These are phyloP conservation scores for Rosa multiflora DNA, from an alignment of 306 rosid species.

Conservation along the genomic window DNA sequence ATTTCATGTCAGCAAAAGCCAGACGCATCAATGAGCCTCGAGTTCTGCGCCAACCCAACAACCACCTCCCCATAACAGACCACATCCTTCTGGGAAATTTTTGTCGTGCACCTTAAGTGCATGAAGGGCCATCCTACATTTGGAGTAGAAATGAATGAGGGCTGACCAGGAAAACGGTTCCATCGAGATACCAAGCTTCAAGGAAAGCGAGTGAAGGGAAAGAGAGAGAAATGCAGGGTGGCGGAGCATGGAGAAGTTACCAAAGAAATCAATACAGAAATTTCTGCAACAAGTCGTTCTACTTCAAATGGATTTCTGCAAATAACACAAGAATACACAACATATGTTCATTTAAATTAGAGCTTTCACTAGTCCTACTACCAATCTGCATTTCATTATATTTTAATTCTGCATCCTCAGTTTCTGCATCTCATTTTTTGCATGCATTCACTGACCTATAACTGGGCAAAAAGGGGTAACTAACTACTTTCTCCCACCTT, in stretches of 20 bases:
- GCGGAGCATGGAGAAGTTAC: constrained; percentile 62
- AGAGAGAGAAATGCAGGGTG: constrained; percentile 55
- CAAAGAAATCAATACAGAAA: no score
- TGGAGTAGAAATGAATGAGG: constrained; percentile 56
- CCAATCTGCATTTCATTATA: no score
- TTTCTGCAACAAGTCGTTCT: no score
- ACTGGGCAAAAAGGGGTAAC: no score
- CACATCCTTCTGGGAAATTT: constrained; percentile 46
- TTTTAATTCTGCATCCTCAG: no score
- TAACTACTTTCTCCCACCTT: background rate
- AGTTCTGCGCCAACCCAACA: constrained; percentile 74
- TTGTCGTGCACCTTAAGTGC: constrained; percentile 65
- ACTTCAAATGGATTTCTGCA: no score
- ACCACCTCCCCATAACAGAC: constrained; percentile 72
- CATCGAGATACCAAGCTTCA: constrained; percentile 48
- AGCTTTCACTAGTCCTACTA: no score
- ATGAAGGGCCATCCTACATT: constrained; percentile 38
- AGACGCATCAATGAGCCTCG: constrained; percentile 37
- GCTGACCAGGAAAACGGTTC: constrained; percentile 65
- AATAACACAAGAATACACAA: no score
- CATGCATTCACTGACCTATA: no score
- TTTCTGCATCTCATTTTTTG: no score
- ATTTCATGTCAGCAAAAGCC: constrained; percentile 51
- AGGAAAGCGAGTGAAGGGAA: constrained; percentile 61
- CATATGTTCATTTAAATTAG: no score